A percentile compares a stretch with the other conserved stretches of the same genome.
phyloP scores from a whole-genome alignment of 192 early-diverging fungal species.

The Funneliformis mosseae region DNA sequence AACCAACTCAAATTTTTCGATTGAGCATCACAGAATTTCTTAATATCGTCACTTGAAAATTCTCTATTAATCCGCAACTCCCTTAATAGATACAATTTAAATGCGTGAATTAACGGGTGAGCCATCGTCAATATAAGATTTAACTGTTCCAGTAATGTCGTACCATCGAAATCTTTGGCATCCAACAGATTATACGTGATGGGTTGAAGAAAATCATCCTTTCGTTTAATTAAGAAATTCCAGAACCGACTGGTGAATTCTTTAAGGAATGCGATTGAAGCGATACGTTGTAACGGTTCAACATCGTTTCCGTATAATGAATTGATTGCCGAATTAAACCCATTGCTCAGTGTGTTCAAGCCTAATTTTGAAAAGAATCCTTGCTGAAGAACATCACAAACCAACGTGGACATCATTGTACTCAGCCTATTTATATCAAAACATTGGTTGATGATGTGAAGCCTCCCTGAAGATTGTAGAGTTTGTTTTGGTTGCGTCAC shows the following conservation, averaged over 20 bases:
- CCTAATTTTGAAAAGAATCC: constrained; percentile 24
- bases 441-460: constrained; percentile 7
- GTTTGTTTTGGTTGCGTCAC: neutral
- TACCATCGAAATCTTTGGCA: neutral
- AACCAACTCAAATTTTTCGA: constrained; percentile 5
- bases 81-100: constrained; percentile 32
- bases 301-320: neutral
- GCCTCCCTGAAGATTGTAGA: neutral
- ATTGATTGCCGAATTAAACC: constrained; percentile 1
- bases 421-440: neutral
- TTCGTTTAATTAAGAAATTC: neutral
- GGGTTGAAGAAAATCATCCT: neutral
- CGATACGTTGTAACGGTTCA: constrained; percentile 30
- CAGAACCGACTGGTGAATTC: constrained; percentile 26
- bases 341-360: neutral
- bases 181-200: neutral
- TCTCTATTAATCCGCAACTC: constrained; percentile 15
- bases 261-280: constrained; percentile 31
- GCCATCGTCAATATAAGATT: neutral
- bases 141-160: neutral
- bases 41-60: constrained; percentile 18
- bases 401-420: neutral
- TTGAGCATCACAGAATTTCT: constrained; percentile 18
- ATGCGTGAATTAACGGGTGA: constrained; percentile 23
- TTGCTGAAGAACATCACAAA: constrained; percentile 30